Evolutionary conservation across 2,329 filamentous ascomycete genomes (phyloP), one percentile per base, ranked within the genome.

Genomic region (Hypoxylon sp.): DNA sequence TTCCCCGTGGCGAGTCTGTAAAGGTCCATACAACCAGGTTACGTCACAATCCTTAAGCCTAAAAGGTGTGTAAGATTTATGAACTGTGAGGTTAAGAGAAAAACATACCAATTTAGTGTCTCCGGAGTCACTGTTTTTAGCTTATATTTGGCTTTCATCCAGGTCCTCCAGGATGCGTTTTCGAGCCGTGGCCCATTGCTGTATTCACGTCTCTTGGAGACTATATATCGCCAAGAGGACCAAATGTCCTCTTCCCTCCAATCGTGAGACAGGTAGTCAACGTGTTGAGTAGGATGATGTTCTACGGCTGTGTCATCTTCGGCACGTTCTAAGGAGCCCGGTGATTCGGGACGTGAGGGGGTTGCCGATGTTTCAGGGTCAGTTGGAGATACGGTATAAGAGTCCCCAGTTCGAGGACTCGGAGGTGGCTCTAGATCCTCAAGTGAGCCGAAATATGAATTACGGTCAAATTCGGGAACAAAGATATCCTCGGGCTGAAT

Each of bases 41-140:
- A 98, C 94, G 80, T 99, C 95, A 79, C 92, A 96, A 75, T 98
- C 96, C 79, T 98, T 99, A 67, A 98, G 85, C 94, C 94, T 97
- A 75, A 51, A 17, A 65, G 35, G 51, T 44, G 47, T 32, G 75
- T 83, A 75, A 82, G 76, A 67, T 71, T 65, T 47, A 50, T 46
- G 52, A 27, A 51, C 21, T n/a, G 13, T 6, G 51, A 29, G 19
- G 17, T 24, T 13, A 62, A 54, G 29, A 44, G 62, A 6, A 24
- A 42, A 42, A 85, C 89, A 75, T 81, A 97, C 95, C 96, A 99
- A 81, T 98, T 97, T 62, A 99, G 84, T 1, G 91, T 93, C 80
- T 98, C 94, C 2, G 96, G 94, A 6, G 93, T 94, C 21, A 98
- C 89, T 0, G 95, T 98, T 77, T 89, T 91, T 53, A 98, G 84